Conservation (phyloP, 2,329 filamentous ascomycete species). For the Pyrenochaeta sp. region DNA sequence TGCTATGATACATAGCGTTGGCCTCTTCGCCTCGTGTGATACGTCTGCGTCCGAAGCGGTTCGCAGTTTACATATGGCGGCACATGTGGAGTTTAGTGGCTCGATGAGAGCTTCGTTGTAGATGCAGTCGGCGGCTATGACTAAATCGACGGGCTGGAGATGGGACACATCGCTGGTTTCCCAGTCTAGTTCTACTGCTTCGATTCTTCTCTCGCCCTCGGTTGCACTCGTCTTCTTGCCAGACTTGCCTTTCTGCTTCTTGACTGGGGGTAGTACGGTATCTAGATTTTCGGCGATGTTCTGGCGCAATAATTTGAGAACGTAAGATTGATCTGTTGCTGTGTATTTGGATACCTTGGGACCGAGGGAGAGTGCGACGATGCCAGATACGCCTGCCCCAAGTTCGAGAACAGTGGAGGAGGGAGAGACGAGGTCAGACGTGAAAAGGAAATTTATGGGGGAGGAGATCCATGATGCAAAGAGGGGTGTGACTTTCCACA, state of each 20-base stretch:
- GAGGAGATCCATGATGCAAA: constrained; percentile 82
- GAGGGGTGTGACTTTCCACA: constrained; percentile 89
- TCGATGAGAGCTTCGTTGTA: constrained; percentile 89
- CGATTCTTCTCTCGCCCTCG: constrained; percentile 12
- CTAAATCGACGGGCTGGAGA: constrained; percentile 68
- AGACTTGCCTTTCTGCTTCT: constrained; percentile 19
- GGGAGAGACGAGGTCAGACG: constrained; percentile 59
- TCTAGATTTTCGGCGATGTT: constrained; percentile 73
- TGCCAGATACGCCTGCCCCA: constrained; percentile 84
- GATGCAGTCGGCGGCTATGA: constrained; percentile 91
- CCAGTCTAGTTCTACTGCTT: constrained; percentile 75
- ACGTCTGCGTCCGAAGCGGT: constrained; percentile 55
- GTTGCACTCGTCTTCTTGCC: constrained; percentile 54
- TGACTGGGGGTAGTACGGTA: constrained; percentile 13
- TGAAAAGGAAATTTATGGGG: constrained; percentile 69
- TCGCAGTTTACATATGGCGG: constrained; percentile 73
- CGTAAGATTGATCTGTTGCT: constrained; percentile 88
- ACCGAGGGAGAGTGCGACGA: constrained; percentile 75
- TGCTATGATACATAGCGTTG: constrained; percentile 80
- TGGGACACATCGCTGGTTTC: constrained; percentile 63
- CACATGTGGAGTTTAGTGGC: constrained; percentile 83
- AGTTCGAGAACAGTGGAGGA: constrained; percentile 76
- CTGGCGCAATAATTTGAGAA: constrained; percentile 75
- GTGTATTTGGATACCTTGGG: constrained; percentile 70
- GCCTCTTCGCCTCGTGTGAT: constrained; percentile 30